Conservation (phyloP, 2,329 filamentous ascomycete genomes). For the Rhinocladiella mackenziei region DNA sequence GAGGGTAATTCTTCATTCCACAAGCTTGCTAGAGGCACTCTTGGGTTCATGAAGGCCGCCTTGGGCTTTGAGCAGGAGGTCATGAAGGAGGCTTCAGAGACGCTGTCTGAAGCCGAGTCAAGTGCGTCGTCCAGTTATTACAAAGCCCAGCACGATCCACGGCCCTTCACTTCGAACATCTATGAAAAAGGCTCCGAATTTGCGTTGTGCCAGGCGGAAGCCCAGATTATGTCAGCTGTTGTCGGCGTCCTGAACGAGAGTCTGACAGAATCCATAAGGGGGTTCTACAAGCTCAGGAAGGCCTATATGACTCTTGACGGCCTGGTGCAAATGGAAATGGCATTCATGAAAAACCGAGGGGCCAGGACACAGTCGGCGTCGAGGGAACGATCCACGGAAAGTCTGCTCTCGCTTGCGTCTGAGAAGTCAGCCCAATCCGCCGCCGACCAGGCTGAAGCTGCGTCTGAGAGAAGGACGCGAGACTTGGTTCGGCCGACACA, state of each 20-base stretch:
- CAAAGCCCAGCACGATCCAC: slow-evolving; percentile 63
- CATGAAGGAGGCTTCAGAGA: slow-evolving; percentile 75
- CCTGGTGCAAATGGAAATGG: slow-evolving; percentile 71
- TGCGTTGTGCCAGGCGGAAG: slow-evolving; percentile 74
- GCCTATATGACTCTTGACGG: slow-evolving; percentile 78
- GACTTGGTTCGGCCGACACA: slow-evolving; percentile 14
- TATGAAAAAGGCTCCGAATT: slow-evolving; percentile 86
- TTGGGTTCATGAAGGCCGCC: slow-evolving; percentile 79
- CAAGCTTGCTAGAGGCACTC: slow-evolving; percentile 73
- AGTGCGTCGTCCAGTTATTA: slow-evolving; percentile 72
- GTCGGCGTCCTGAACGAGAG: slow-evolving; percentile 89
- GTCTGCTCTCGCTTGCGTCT: slow-evolving; percentile 15
- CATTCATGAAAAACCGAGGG: slow-evolving; percentile 42
- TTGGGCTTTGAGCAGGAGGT: slow-evolving; percentile 88
- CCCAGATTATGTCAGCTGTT: slow-evolving; percentile 84
- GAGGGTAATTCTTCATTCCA: slow-evolving; percentile 82
- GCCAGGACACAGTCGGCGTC: slow-evolving; percentile 17
- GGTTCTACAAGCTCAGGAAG: slow-evolving; percentile 88
- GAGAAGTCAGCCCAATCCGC: slow-evolving; percentile 9
- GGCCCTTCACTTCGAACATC: slow-evolving; percentile 56
- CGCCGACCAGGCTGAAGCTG: slow-evolving; percentile 1
- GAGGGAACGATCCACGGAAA: slow-evolving; percentile 24
- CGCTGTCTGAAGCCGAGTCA: slow-evolving; percentile 70
- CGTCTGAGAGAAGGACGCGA: slow-evolving; percentile 35
- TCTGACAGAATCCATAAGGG: slow-evolving; percentile 81